phyloP scores from a whole-genome alignment of 2,329 filamentous ascomycete species.

The Xylariaceae sp. region DNA sequence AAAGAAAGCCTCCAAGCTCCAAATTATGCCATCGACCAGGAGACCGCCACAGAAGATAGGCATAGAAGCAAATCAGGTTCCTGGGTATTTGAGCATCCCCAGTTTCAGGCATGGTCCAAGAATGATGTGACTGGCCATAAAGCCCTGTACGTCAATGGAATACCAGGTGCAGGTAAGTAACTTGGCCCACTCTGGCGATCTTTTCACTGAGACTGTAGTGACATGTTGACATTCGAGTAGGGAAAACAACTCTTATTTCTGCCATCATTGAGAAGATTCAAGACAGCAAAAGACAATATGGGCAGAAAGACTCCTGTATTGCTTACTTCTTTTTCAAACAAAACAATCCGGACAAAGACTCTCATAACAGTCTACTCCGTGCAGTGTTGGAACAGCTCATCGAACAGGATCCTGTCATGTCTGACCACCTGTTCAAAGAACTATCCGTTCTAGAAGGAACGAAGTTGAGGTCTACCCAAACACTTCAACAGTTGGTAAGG shows the following conservation, averaged over 20 bases:
- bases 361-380: constrained; percentile 8
- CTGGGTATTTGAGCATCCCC: constrained; percentile 8
- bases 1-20: constrained; percentile 6
- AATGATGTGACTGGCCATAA: too few species aligned
- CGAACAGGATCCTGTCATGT: constrained; percentile 3
- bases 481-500: constrained; percentile 1
- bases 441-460: neutral
- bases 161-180: constrained; percentile 6
- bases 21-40: constrained; percentile 8
- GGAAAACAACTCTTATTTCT: constrained; percentile 5
- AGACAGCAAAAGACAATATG: neutral
- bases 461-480: neutral
- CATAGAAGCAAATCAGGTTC: neutral
- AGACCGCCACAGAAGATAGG: constrained; percentile 8
- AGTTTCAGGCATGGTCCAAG: constrained; percentile 3
- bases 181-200: too few species aligned
- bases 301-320: neutral
- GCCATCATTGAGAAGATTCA: neutral
- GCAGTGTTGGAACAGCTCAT: constrained; percentile 7
- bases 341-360: constrained; percentile 1
- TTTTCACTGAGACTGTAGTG: too few species aligned
- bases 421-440: constrained; percentile 3
- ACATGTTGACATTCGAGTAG: constrained; percentile 1
- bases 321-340: constrained; percentile 14
- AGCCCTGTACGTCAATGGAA: constrained; percentile 5